Evolutionary conservation across 192 early-diverging fungal species (phyloP), one percentile per base, ranked within the genome.

Genomic region (Dimargaris cristalligena): DNA sequence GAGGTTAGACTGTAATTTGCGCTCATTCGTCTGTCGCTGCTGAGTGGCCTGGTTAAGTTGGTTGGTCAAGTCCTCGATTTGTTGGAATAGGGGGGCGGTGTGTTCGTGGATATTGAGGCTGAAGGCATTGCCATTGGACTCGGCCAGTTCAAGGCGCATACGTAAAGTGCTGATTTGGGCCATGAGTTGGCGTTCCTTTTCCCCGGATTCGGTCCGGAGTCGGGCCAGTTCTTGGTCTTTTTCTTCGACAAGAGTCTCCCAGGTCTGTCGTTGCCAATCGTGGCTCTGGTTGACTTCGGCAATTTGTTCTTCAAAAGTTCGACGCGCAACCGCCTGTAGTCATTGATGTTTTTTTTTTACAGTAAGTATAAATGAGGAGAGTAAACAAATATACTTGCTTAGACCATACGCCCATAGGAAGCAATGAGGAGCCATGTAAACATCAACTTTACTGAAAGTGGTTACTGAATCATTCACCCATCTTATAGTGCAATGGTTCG

Each of bases 81-180:
- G 72, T 63, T 65, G 68, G 52, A 70, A 56, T 41, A 74, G 64
- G 34, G 72, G 72, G 18, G 62, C 44, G 46, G 72, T 69, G 35
- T 74, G 72, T 52, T 70, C 65, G 62, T 70, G 63, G 54, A 74
- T 60, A 30, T 62, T 67, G 32, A 61, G 63, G 49, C 60, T 28
- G 46, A 61, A 54, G 48, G 70, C 65, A 31, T 67, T 60, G 62
- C 62, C 64, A 44, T 70, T 65, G 11, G 50, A 52, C 31, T 67
- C 65, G 6, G 62, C 63, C 23, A 56, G 41, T 45, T 71, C 70
- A 49, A 73, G 57, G 63, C 71, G 67, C 23, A 66, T 57, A 45
- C 68, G 67, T 50, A 71, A 49, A 0, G 63, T 45, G 60, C 65
- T 61, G 44, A 67, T 62, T 62, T 71, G 64, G 6, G 66, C 62